Conservation (phyloP, 2,329 filamentous ascomycete genomes). For the Eutypa lata region DNA sequence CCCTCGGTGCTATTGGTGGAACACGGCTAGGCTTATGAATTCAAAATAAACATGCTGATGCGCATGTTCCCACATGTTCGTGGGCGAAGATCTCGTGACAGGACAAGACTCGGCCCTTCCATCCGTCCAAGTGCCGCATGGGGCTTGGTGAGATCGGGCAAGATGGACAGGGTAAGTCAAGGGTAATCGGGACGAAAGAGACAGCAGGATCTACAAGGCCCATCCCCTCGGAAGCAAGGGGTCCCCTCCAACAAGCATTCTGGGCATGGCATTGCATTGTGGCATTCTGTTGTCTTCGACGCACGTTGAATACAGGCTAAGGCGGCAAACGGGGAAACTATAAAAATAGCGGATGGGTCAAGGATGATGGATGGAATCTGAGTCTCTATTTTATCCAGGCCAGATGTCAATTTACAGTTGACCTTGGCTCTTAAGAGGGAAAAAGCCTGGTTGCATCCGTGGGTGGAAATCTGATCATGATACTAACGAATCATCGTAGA, state of each 20-base stretch:
- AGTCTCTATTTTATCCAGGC: neutral
- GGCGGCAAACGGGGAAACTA: too few relatives aligned
- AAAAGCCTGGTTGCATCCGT: neutral
- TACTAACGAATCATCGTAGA: neutral
- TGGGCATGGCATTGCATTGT: too few relatives aligned
- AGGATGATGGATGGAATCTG: neutral
- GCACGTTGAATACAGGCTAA: neutral
- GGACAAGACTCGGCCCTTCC: neutral
- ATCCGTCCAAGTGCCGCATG: neutral
- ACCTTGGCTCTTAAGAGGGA: neutral
- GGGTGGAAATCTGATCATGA: neutral
- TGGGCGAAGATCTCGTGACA: neutral
- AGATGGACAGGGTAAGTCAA: neutral
- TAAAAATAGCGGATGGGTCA: neutral
- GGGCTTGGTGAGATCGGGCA: neutral
- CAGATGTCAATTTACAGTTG: neutral
- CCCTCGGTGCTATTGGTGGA: neutral
- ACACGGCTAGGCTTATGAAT: too few relatives aligned
- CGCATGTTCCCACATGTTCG: neutral
- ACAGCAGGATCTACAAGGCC: neutral
- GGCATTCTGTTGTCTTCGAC: too few relatives aligned
- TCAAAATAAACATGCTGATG: too few relatives aligned
- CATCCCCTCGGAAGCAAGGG: neutral
- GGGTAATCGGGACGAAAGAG: neutral
- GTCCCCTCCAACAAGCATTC: neutral